A percentile compares a stretch with the other conserved stretches of the same genome.
These are phyloP conservation scores for Chamaenerion angustifolium DNA, from an alignment of 345 rosid genomes.

Conservation along the genomic window DNA sequence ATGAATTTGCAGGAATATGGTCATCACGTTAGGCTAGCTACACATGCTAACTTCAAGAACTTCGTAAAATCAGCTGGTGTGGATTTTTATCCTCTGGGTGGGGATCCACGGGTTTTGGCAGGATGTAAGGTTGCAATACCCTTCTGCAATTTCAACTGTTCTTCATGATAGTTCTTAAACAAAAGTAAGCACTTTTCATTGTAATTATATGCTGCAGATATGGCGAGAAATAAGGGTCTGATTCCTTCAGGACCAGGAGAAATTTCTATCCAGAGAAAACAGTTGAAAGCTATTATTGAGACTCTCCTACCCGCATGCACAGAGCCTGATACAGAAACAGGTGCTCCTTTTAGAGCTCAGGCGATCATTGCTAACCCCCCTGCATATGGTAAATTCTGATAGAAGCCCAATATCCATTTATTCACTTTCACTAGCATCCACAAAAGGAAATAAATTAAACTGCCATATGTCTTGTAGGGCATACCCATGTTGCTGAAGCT, in stretches of 20 bases:
- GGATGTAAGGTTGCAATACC: conserved; percentile 58
- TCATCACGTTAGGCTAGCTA: conserved; percentile 87
- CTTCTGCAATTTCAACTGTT: conserved; percentile 6
- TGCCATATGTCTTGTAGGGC: conserved; percentile 44
- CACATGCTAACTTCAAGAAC: conserved; percentile 71
- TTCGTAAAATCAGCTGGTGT: conserved; percentile 81
- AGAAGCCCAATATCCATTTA: not conserved
- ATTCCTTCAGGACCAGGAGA: conserved; percentile 96
- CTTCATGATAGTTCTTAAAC: too few relatives aligned
- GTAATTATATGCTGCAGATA: conserved; percentile 32
- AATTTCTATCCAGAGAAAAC: conserved; percentile 76
- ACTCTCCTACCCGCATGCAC: conserved; percentile 94
- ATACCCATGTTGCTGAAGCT: conserved; percentile 95
- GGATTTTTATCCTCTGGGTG: conserved; percentile 87
- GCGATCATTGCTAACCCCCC: conserved; percentile 98
- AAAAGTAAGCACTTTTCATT: not conserved
- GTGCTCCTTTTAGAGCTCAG: conserved; percentile 68
- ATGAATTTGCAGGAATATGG: conserved; percentile 67
- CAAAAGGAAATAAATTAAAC: not conserved
- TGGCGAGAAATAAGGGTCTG: conserved; percentile 95
- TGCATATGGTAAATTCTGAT: conserved; percentile 57
- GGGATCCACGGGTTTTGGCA: conserved; percentile 93
- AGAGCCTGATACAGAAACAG: conserved; percentile 72
- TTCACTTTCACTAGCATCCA: not conserved
- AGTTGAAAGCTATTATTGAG: conserved; percentile 84